Evolutionary conservation across 306 rosid genomes (phyloP).

Genomic region (Vigna mungo): DNA sequence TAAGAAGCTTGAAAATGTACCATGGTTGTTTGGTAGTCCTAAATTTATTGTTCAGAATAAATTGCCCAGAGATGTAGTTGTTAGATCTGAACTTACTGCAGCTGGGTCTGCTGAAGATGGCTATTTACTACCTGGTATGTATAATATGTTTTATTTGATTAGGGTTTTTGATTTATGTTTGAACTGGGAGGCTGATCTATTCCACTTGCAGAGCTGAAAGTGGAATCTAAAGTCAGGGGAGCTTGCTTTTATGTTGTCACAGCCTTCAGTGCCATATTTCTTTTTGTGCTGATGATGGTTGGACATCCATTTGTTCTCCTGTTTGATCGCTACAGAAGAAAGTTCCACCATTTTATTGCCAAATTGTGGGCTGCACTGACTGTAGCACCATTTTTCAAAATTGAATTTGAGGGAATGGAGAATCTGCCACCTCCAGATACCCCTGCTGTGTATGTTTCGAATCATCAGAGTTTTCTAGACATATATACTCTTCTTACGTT

Average conservation of each 20-base stretch:
- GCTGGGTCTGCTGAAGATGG: conserved; percentile 59
- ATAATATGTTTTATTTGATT: conserved; percentile 26
- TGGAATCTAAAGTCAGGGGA: conserved; percentile 76
- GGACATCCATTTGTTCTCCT: conserved; percentile 79
- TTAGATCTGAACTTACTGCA: conserved; percentile 64
- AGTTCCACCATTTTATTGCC: conserved; percentile 73
- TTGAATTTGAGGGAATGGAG: conserved; percentile 80
- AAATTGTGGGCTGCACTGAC: conserved; percentile 80
- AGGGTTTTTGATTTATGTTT: conserved; percentile 7
- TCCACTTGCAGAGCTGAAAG: conserved; percentile 62
- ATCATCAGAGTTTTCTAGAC: conserved; percentile 97
- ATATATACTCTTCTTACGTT: conserved; percentile 86
- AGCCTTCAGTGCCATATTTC: conserved; percentile 66
- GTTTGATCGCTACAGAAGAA: conserved; percentile 73
- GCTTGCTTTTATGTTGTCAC: conserved; percentile 72
- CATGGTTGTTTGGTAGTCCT: background rate
- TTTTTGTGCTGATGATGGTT: conserved; percentile 70
- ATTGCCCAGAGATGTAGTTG: conserved; percentile 53
- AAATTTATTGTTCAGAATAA: conserved; percentile 45
- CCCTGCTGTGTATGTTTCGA: conserved; percentile 93
- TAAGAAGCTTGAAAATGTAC: conserved; percentile 41
- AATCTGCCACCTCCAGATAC: conserved; percentile 79
- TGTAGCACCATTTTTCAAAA: conserved; percentile 69
- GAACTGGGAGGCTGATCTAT: background rate
- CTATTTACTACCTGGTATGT: conserved; percentile 66